A percentile compares a stretch with the other conserved stretches of the same genome.
phyloP scores from a whole-genome alignment of 805 yeast genomes.

The Pichia ethanolica region DNA sequence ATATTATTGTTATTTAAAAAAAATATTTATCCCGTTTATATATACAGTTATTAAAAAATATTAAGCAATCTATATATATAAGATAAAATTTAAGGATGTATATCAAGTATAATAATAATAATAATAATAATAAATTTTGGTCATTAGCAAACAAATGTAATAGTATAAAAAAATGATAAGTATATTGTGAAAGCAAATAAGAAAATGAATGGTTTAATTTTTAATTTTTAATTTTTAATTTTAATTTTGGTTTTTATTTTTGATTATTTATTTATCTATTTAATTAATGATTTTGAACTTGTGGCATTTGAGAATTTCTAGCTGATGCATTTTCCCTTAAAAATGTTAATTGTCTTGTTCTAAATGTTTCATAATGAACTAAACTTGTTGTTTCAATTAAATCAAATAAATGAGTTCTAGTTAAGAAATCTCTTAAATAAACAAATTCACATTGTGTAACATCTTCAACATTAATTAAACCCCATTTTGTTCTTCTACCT shows the following conservation, averaged over 20 bases:
- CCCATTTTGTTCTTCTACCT: conserved; percentile 93
- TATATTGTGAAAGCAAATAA: too few species aligned
- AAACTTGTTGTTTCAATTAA: conserved; percentile 86
- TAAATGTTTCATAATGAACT: conserved; percentile 85
- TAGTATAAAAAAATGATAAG: too few species aligned
- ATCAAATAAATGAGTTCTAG: conserved; percentile 93
- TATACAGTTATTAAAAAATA: too few species aligned
- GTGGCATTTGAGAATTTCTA: conserved; percentile 27
- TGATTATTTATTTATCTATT: too few species aligned
- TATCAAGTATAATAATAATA: too few species aligned
- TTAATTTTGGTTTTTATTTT: too few species aligned
- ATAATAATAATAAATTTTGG: background rate
- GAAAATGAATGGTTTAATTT: background rate
- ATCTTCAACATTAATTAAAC: conserved; percentile 87
- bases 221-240: too few species aligned
- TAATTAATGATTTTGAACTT: conserved; percentile 4
- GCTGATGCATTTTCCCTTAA: conserved; percentile 80
- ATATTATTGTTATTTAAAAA: too few species aligned
- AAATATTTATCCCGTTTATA: too few species aligned
- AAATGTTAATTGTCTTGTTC: conserved; percentile 89
- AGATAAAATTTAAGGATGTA: too few species aligned
- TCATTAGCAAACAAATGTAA: conserved; percentile 4
- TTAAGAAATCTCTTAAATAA: conserved; percentile 85
- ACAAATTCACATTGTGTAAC: conserved; percentile 94
- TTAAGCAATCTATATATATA: too few species aligned